Evolutionary conservation across 2,329 filamentous ascomycete species (phyloP).

Genomic region (Graphilbum ipis-grandicollis): DNA sequence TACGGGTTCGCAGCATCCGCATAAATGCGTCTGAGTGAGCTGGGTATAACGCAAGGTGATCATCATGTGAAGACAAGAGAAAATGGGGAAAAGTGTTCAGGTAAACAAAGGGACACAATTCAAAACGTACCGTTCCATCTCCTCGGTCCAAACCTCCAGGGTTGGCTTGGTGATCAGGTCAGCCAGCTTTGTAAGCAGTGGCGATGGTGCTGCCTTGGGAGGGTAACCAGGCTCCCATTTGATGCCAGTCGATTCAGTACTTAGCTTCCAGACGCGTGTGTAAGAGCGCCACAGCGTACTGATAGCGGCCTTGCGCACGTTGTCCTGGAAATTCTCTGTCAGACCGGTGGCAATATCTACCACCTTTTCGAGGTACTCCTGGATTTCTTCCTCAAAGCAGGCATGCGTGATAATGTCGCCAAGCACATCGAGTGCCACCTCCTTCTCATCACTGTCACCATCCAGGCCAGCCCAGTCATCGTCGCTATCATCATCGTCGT

Average conservation of each 20-base stretch:
- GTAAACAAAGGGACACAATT: constrained; percentile 8
- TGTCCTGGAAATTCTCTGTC: constrained; percentile 79
- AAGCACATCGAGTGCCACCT: constrained; percentile 88
- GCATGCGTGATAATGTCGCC: constrained; percentile 84
- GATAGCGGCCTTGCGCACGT: constrained; percentile 80
- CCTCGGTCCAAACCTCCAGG: constrained; percentile 71
- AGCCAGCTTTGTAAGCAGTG: constrained; percentile 69
- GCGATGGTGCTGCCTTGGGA: constrained; percentile 59
- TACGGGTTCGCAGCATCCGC: constrained; percentile 81
- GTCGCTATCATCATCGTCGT: constrained; percentile 53
- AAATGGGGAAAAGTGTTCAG: constrained; percentile 28
- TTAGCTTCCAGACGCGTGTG: constrained; percentile 74
- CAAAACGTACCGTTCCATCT: constrained; percentile 78
- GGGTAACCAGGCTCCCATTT: constrained; percentile 88
- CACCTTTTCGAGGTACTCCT: constrained; percentile 78
- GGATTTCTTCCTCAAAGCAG: constrained; percentile 51
- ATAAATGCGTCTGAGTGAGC: constrained; percentile 93
- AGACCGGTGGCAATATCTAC: constrained; percentile 67
- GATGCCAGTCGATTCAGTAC: constrained; percentile 57
- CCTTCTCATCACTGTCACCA: constrained; percentile 85
- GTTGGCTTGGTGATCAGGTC: constrained; percentile 75
- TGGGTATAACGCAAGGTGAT: constrained; percentile 88
- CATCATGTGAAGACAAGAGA: constrained; percentile 60
- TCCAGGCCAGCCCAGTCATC: constrained; percentile 70
- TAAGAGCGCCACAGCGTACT: constrained; percentile 88